Percentiles rank a stretch among this genome's conserved stretches.
Conservation (phyloP, 148 eudicot species). For the Limonium bicolor region DNA sequence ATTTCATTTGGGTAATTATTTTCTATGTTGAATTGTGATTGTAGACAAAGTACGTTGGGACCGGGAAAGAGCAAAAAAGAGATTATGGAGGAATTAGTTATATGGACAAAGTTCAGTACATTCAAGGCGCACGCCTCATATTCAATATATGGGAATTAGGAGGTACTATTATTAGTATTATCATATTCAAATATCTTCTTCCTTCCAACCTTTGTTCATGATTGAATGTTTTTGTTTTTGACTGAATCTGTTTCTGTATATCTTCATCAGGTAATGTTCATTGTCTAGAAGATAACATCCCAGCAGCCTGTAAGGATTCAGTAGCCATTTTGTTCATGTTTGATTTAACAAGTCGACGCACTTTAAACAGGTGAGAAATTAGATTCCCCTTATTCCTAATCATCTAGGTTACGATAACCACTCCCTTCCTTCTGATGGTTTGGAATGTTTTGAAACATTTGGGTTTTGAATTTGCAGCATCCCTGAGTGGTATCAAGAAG, state of each 20-base stretch:
- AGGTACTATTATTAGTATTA: slow-evolving; percentile 12
- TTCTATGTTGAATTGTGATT: not conserved
- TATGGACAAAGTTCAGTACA: slow-evolving; percentile 22
- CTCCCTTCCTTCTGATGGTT: no score
- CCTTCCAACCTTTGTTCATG: not conserved
- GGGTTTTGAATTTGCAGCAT: slow-evolving; percentile 17
- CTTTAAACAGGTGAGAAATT: slow-evolving; percentile 32
- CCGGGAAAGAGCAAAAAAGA: slow-evolving; percentile 4
- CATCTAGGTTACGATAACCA: no score
- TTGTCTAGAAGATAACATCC: slow-evolving; percentile 17
- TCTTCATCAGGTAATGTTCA: not conserved
- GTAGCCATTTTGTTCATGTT: slow-evolving; percentile 70
- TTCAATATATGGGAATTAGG: slow-evolving; percentile 31
- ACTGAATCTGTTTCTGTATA: not conserved
- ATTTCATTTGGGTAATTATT: not conserved
- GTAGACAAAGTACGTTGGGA: slow-evolving; percentile 29
- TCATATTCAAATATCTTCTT: not conserved
- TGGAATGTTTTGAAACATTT: not conserved
- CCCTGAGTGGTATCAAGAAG: slow-evolving; percentile 46
- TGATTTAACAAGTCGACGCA: slow-evolving; percentile 56
- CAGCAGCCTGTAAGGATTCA: slow-evolving; percentile 42
- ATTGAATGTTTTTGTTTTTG: not conserved
- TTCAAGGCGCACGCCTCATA: slow-evolving; percentile 28
- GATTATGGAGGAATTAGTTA: slow-evolving; percentile 14
- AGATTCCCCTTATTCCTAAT: no score